Base-by-base conservation (phyloP, 176 grass and related monocot genomes). In the Carex littledalei region DNA sequence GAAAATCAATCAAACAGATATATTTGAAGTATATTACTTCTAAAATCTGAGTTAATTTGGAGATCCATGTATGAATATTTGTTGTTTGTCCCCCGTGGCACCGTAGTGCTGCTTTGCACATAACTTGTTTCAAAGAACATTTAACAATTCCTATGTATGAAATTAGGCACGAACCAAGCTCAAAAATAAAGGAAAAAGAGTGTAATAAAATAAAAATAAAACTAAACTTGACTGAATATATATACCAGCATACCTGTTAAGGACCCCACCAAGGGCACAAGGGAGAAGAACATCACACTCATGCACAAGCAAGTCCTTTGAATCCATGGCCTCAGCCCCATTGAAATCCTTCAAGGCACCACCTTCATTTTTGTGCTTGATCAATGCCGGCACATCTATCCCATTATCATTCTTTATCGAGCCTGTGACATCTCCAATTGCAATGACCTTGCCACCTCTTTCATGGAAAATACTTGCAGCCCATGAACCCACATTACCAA, bases 401-500 rank as follows among this genome's bases (percentile, higher is more conserved):
- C 95, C 95, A 17, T 83, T 85, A 64, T 32, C 68, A 67, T 89
- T 94, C 89, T 87, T 93, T 61, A 98, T 88, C 56, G 95, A 90
- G 24, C 95, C 89, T 10, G 86, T 89, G 24, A 89, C 93, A 85
- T 98, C 96, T 60, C 96, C 91, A 83, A 95, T 18, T 84, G 96
- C 96, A 88, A 94, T 89, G 59, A 98, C 81, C 81, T 95, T 98
- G 72, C 96, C 96, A 85, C 96, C 96, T 84, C 85, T 91, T 74
- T 94, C 96, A 22, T 94, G 88, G 35, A 98, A 85, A 61, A 98
- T 84, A 74, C 80, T 87, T 2, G 93, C 93, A 32, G 96, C 91
- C 96, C 96, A 98, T 74, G 96, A 95, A 76, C 96, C 93, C 86
- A 98, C 96, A 81, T 98, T 98, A 60, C 96, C 96, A 47, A 98